These are phyloP conservation scores for Serendipita indica DNA, from an alignment of 768 basidiomycete genomes.

Conservation along the genomic window DNA sequence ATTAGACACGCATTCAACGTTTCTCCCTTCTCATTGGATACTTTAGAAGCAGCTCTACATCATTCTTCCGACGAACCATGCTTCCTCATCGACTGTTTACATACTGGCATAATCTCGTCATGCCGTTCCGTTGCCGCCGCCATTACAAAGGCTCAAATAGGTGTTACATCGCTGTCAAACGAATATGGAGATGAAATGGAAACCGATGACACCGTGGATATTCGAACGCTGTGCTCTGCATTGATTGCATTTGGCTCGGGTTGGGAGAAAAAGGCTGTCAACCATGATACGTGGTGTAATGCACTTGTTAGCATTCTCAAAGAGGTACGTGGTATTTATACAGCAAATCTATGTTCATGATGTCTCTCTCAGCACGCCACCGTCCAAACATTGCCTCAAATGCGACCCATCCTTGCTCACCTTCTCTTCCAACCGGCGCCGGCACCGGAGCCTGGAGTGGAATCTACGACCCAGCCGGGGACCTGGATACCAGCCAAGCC, in stretches of 20 bases:
- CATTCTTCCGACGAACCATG: constrained; percentile 63
- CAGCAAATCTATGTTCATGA: background rate
- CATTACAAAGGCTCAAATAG: background rate
- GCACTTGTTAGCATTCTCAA: constrained; percentile 76
- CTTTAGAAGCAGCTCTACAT: constrained; percentile 74
- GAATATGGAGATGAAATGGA: constrained; percentile 24
- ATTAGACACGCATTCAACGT: constrained; percentile 71
- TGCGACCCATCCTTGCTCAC: constrained; percentile 55
- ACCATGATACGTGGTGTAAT: constrained; percentile 80
- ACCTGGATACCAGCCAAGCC: constrained; percentile 21
- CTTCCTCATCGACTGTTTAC: constrained; percentile 35
- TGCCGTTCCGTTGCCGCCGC: constrained; percentile 1
- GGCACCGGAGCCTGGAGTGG: background rate
- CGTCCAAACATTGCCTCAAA: constrained; percentile 49
- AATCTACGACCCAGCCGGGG: background rate
- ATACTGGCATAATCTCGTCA: constrained; percentile 1
- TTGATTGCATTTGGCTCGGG: constrained; percentile 74
- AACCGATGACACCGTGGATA: constrained; percentile 20
- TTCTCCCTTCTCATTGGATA: constrained; percentile 82
- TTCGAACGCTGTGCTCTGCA: constrained; percentile 47
- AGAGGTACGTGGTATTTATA: constrained; percentile 47
- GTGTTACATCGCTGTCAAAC: constrained; percentile 11
- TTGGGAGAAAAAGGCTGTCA: constrained; percentile 68
- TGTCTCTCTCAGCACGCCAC: constrained; percentile 48
- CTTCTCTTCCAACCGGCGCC: constrained; percentile 55